Evolutionary conservation across 768 basidiomycete genomes (phyloP).

Genomic region (Tephrocybe sp.): DNA sequence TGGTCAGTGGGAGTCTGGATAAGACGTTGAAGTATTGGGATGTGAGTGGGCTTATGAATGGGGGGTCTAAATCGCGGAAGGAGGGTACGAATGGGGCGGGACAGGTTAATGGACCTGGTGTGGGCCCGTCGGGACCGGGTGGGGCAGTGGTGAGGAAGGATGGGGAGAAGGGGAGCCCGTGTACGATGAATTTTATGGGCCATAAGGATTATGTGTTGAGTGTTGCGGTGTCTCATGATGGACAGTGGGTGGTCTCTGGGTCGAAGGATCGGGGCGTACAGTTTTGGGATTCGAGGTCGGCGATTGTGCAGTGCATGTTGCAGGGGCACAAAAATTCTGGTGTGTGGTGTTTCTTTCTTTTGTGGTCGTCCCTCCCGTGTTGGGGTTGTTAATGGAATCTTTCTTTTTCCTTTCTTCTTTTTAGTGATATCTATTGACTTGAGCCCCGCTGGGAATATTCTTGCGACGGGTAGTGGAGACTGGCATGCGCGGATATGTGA

Average conservation of each 20-base stretch:
- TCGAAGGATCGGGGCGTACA: slow-evolving; percentile 94
- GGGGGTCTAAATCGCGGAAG: slow-evolving; percentile 50
- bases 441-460: slow-evolving; percentile 39
- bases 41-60: slow-evolving; percentile 70
- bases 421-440: slow-evolving; percentile 51
- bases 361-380: background rate
- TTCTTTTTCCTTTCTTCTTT: background rate
- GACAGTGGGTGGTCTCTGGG: slow-evolving; percentile 92
- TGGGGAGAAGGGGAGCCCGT: slow-evolving; percentile 49
- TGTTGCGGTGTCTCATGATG: slow-evolving; percentile 85
- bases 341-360: slow-evolving; percentile 24
- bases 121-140: background rate
- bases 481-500: slow-evolving; percentile 54
- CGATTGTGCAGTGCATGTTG: slow-evolving; percentile 87
- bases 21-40: slow-evolving; percentile 91
- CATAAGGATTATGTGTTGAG: slow-evolving; percentile 74
- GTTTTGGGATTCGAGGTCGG: slow-evolving; percentile 81
- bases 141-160: slow-evolving; percentile 35
- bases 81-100: slow-evolving; percentile 40
- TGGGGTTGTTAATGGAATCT: background rate
- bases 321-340: slow-evolving; percentile 67
- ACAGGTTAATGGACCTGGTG: slow-evolving; percentile 25
- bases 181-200: slow-evolving; percentile 84
- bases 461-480: slow-evolving; percentile 55
- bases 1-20: slow-evolving; percentile 91